Evolutionary conservation across 140 eudicot species (phyloP).

Genomic region (Oenanthe javanica): DNA sequence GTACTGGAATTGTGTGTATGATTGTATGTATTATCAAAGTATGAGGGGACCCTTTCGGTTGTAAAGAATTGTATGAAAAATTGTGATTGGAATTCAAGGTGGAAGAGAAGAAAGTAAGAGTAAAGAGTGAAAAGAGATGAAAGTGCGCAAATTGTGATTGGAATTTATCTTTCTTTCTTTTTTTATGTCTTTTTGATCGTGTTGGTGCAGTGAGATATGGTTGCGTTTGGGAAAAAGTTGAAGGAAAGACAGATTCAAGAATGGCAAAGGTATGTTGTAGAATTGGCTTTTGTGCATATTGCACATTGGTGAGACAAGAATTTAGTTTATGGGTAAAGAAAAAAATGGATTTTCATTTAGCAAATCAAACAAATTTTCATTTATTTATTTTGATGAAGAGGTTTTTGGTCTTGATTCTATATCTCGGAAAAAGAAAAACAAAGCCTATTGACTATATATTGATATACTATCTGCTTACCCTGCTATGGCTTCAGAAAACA

Average conservation of each 20-base stretch:
- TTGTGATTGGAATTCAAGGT: neutral
- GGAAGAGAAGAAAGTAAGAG: no score
- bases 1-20: neutral
- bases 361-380: neutral
- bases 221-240: slow-evolving; percentile 93
- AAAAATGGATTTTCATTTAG: neutral
- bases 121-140: neutral
- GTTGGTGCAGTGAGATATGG: slow-evolving; percentile 61
- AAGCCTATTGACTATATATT: neutral
- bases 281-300: neutral
- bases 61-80: neutral
- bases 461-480: neutral
- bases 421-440: neutral
- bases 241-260: slow-evolving; percentile 83
- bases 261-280: slow-evolving; percentile 74
- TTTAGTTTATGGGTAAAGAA: neutral
- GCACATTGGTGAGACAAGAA: neutral
- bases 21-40: neutral
- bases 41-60: neutral
- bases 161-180: neutral
- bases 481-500: neutral
- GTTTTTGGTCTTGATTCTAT: neutral
- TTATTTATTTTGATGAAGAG: neutral
- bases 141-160: neutral
- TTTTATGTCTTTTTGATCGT: neutral